A percentile compares a stretch with the other conserved stretches of the same genome.
These are phyloP conservation scores for Kwoniella bestiolae DNA, from an alignment of 768 basidiomycete species.

Conservation along the genomic window DNA sequence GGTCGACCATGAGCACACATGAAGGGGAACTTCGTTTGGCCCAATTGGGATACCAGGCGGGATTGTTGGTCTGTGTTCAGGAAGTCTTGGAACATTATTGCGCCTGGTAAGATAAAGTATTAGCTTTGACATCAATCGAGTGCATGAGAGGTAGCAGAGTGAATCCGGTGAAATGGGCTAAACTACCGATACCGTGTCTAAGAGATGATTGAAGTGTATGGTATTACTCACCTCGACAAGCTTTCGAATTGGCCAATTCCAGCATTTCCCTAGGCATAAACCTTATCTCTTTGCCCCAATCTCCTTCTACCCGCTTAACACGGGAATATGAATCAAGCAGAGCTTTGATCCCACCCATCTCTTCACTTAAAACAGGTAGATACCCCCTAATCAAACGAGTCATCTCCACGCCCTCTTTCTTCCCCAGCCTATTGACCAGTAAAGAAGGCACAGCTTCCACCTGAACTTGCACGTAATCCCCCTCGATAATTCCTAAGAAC, in stretches of 20 bases:
- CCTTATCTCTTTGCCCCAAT: constrained; percentile 69
- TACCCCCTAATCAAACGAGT: constrained; percentile 75
- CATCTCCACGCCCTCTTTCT: constrained; percentile 67
- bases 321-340: constrained; percentile 8
- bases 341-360: constrained; percentile 39
- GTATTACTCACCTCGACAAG: constrained; percentile 75
- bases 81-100: constrained; percentile 94
- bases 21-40: constrained; percentile 80
- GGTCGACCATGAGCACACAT: constrained; percentile 93
- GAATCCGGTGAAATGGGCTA: too few relatives aligned
- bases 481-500: not conserved
- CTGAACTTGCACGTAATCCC: constrained; percentile 27
- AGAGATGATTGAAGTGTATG: too few relatives aligned
- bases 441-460: constrained; percentile 38
- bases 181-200: too few relatives aligned
- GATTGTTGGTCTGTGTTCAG: constrained; percentile 72
- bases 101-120: too few relatives aligned
- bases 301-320: not conserved
- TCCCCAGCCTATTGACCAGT: constrained; percentile 40
- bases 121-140: too few relatives aligned
- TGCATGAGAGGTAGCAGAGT: too few relatives aligned
- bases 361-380: constrained; percentile 67
- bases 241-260: constrained; percentile 89
- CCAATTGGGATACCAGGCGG: constrained; percentile 69
- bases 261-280: constrained; percentile 82